These are phyloP conservation scores for Lachnellula hyalina DNA, from an alignment of 2,329 filamentous ascomycete species.

Conservation along the genomic window DNA sequence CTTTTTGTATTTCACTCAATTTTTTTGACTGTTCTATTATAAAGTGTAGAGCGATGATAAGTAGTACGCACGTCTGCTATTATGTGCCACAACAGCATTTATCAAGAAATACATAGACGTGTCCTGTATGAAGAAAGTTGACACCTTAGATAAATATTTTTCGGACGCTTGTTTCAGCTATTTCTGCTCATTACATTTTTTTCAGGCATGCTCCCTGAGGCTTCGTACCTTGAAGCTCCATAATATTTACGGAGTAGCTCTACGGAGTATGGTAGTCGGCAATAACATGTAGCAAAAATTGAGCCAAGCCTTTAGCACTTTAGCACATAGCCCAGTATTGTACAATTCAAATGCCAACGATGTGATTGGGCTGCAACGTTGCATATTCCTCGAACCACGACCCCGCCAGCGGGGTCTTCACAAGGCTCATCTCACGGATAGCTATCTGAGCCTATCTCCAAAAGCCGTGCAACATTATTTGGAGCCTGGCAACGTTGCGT, in stretches of 20 bases:
- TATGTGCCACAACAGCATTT: no score
- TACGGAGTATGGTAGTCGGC: neutral
- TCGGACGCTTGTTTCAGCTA: neutral
- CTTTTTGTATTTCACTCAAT: no score
- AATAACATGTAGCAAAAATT: neutral
- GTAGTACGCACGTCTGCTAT: no score
- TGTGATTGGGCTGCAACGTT: slow-evolving; percentile 20
- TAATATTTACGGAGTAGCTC: neutral
- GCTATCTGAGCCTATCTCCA: neutral
- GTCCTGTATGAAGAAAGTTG: no score
- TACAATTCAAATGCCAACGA: slow-evolving; percentile 8
- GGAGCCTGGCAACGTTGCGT: no score
- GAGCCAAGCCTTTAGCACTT: neutral
- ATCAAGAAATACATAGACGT: no score
- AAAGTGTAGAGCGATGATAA: no score
- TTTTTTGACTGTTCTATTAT: no score
- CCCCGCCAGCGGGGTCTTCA: neutral
- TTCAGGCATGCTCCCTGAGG: no score
- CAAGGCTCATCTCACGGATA: slow-evolving; percentile 13
- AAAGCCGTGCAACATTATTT: neutral
- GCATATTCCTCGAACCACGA: slow-evolving; percentile 4
- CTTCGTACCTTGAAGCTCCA: neutral
- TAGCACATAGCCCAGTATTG: neutral
- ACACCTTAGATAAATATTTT: neutral
- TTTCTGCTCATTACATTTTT: no score